A percentile compares a stretch with the other conserved stretches of the same genome.
These are phyloP conservation scores for Circinella minor DNA, from an alignment of 371 early-diverging fungal species.

Conservation along the genomic window DNA sequence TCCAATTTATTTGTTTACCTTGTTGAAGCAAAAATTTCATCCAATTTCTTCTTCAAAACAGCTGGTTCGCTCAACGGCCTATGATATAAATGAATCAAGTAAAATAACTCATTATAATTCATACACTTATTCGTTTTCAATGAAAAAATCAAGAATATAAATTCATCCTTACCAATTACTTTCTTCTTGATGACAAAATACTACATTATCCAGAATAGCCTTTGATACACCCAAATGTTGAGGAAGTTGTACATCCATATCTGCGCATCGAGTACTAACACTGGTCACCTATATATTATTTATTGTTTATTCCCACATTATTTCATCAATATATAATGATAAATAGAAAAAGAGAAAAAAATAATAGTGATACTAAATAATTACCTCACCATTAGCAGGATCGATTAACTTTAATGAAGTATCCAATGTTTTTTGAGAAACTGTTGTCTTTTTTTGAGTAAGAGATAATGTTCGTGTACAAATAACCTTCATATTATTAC, in stretches of 20 bases:
- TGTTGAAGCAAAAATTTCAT: slow-evolving; percentile 98
- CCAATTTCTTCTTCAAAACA: slow-evolving; percentile 97
- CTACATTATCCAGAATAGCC: slow-evolving; percentile 97
- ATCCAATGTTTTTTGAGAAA: slow-evolving; percentile 89
- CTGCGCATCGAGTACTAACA: slow-evolving; percentile 84
- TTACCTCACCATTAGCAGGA: slow-evolving; percentile 66
- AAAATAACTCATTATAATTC: too few relatives aligned
- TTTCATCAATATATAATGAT: background rate
- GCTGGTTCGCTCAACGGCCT: slow-evolving; percentile 95
- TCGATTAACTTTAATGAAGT: slow-evolving; percentile 69
- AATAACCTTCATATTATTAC: slow-evolving; percentile 76
- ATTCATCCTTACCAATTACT: slow-evolving; percentile 80
- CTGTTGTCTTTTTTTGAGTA: slow-evolving; percentile 68
- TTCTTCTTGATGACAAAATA: slow-evolving; percentile 99
- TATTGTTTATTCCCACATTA: background rate
- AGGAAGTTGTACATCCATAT: slow-evolving; percentile 89
- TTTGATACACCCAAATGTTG: slow-evolving; percentile 88
- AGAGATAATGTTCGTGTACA: slow-evolving; percentile 83
- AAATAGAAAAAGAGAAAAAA: background rate
- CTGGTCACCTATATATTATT: slow-evolving; percentile 53
- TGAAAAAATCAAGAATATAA: background rate
- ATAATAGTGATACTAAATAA: background rate
- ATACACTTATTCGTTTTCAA: too few relatives aligned
- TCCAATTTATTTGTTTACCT: slow-evolving; percentile 48
- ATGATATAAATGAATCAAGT: background rate